phyloP scores from a whole-genome alignment of 495 filamentous ascomycete species.

The Aspergillus funiculosus region DNA sequence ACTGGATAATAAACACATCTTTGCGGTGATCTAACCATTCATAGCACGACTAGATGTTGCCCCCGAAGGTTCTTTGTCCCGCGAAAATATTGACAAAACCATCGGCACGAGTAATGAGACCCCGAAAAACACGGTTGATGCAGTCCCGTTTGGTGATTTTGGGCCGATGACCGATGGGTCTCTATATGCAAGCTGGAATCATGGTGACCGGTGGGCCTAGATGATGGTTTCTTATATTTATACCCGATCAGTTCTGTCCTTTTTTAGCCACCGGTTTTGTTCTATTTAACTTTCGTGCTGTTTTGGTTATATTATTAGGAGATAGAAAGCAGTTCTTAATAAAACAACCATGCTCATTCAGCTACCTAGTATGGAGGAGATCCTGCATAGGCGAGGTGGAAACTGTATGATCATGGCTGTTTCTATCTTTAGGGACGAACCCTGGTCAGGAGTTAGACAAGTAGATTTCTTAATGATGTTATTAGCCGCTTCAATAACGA shows the following conservation, averaged over 20 bases:
- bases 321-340: too few species aligned
- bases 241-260: conserved; percentile 7
- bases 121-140: neutral
- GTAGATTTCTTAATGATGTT: too few species aligned
- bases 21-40: conserved; percentile 7
- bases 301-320: neutral
- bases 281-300: neutral
- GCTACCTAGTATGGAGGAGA: too few species aligned
- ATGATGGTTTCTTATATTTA: conserved; percentile 6
- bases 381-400: too few species aligned
- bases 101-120: neutral
- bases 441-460: too few species aligned
- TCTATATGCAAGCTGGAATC: conserved; percentile 15
- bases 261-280: neutral
- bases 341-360: too few species aligned
- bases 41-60: conserved; percentile 6
- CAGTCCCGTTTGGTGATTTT: neutral
- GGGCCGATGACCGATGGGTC: conserved; percentile 3
- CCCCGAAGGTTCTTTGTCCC: neutral
- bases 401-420: too few species aligned
- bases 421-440: too few species aligned
- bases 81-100: neutral
- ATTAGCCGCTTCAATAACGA: too few species aligned
- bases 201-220: conserved; percentile 19
- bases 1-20: neutral